A percentile compares a stretch with the other conserved stretches of the same genome.
Evolutionary conservation across 495 filamentous ascomycete genomes (phyloP).

Genomic region (Tuber umbilicatum): DNA sequence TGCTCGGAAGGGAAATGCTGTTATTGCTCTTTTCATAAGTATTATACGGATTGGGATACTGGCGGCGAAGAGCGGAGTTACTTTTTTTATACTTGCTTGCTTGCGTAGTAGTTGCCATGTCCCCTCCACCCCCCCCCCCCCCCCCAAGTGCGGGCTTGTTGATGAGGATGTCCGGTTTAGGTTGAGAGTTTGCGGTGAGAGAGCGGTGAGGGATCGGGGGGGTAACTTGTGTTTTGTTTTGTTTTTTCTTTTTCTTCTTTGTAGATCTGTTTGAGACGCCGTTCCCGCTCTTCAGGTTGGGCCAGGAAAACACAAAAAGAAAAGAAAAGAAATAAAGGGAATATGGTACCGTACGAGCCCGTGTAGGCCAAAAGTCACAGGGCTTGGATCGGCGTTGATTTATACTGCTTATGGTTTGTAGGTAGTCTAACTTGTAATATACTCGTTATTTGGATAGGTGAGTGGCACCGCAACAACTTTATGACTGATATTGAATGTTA

Average conservation of each 20-base stretch:
- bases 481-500: background rate
- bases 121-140: too few relatives aligned
- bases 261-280: background rate
- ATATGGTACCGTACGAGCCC: background rate
- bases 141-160: background rate
- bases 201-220: background rate
- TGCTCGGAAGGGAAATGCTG: background rate
- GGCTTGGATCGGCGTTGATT: background rate
- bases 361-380: background rate
- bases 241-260: background rate
- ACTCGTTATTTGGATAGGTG: background rate
- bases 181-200: background rate
- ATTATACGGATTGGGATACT: background rate
- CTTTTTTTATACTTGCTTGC: background rate
- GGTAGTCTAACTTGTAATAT: background rate
- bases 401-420: background rate
- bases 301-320: background rate
- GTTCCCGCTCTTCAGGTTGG: background rate
- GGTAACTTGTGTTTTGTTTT: background rate
- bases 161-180: background rate
- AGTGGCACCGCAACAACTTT: background rate
- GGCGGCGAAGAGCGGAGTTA: background rate
- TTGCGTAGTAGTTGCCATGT: background rate
- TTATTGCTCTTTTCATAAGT: background rate
- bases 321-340: background rate